Percentiles rank a stretch among this genome's conserved stretches.
phyloP scores from a whole-genome alignment of 306 rosid genomes.

The Malus sieversii region DNA sequence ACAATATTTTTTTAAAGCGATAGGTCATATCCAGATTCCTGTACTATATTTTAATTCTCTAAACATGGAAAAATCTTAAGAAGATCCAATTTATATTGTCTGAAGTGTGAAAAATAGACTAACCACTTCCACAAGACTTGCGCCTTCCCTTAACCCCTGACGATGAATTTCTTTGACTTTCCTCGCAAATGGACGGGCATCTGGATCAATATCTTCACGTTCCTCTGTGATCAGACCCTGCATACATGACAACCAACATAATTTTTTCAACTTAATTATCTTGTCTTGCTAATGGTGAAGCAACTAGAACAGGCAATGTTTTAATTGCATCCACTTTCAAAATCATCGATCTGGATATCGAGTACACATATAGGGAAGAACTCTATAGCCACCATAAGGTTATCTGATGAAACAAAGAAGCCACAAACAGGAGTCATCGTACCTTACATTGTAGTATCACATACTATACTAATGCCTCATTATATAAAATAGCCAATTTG shows the following conservation, averaged over 20 bases:
- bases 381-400: background rate
- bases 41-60: background rate
- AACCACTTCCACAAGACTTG: conserved; percentile 97
- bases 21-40: background rate
- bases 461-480: background rate
- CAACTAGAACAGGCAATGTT: background rate
- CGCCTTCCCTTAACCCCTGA: conserved; percentile 90
- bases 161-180: conserved; percentile 68
- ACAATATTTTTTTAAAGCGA: background rate
- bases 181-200: conserved; percentile 87
- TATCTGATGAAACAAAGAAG: background rate
- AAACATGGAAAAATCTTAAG: background rate
- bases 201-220: conserved; percentile 76
- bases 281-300: background rate
- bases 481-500: background rate
- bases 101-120: conserved; percentile 25
- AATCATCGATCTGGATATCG: background rate
- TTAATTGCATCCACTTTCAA: background rate
- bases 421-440: background rate
- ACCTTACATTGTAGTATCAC: background rate
- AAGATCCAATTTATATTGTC: background rate
- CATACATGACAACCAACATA: conserved; percentile 14
- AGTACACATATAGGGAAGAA: background rate
- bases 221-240: conserved; percentile 95
- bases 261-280: conserved; percentile 8